Evolutionary conservation across 495 filamentous ascomycete species (phyloP).

Genomic region (Talaromyces ruber): DNA sequence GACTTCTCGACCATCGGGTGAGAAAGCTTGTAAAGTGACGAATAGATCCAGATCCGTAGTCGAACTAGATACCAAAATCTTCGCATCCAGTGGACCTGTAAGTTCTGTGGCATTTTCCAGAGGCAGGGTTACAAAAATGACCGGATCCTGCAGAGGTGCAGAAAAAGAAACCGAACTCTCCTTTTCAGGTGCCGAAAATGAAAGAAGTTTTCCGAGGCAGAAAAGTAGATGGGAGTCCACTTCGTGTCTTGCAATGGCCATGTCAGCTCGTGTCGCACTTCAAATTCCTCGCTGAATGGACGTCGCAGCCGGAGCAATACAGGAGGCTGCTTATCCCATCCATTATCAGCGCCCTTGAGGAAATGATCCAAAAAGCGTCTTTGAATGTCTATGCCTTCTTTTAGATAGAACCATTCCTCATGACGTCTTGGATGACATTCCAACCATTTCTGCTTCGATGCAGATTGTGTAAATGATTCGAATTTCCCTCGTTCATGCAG

Average conservation of each 20-base stretch:
- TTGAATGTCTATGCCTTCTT: slow-evolving; percentile 1
- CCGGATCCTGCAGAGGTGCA: not conserved
- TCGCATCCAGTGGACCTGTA: slow-evolving; percentile 50
- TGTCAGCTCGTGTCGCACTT: not conserved
- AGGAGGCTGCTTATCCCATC: slow-evolving; percentile 1
- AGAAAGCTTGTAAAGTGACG: slow-evolving; percentile 45
- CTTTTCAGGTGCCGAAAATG: not conserved
- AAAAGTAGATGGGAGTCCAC: not conserved
- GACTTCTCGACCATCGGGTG: slow-evolving; percentile 40
- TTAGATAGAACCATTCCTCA: slow-evolving; percentile 6
- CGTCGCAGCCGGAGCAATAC: not conserved
- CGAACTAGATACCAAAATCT: slow-evolving; percentile 42
- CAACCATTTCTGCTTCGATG: slow-evolving; percentile 5
- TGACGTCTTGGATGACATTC: not conserved
- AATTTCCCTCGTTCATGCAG: slow-evolving; percentile 5
- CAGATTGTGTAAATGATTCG: slow-evolving; percentile 6
- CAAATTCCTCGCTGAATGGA: not conserved
- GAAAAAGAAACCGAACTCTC: not conserved
- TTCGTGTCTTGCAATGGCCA: not conserved
- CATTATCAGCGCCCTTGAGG: slow-evolving; percentile 4
- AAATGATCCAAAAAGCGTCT: slow-evolving; percentile 4
- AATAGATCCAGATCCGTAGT: slow-evolving; percentile 52
- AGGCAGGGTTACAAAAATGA: slow-evolving; percentile 38
- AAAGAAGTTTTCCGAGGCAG: not conserved
- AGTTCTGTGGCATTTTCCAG: slow-evolving; percentile 46